Percentiles rank a stretch among this genome's conserved stretches.
Conservation (phyloP, 768 basidiomycete species). For the Chiua virens region DNA sequence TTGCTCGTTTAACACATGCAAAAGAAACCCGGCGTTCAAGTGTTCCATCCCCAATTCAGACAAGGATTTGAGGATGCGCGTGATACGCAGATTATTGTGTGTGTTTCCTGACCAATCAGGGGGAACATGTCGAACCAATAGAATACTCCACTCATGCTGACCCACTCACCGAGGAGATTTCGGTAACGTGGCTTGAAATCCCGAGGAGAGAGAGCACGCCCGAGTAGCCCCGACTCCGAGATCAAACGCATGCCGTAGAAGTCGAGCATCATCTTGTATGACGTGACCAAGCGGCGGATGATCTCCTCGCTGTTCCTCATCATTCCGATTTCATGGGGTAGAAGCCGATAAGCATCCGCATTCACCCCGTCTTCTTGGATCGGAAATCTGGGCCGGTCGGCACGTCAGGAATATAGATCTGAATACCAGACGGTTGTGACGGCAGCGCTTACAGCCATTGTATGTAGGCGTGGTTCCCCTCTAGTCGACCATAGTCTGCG, state of each 20-base stretch:
- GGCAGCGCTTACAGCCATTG: conserved; percentile 68
- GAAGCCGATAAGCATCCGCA: conserved; percentile 62
- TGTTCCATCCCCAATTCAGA: conserved; percentile 69
- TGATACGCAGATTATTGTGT: conserved; percentile 79
- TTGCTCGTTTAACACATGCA: conserved; percentile 70
- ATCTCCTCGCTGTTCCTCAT: conserved; percentile 54
- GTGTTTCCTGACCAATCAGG: conserved; percentile 45
- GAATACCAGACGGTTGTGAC: background rate
- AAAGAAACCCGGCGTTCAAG: conserved; percentile 63
- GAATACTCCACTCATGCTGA: background rate
- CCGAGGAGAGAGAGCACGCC: conserved; percentile 47
- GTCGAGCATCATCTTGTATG: conserved; percentile 74
- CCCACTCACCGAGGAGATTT: conserved; percentile 64
- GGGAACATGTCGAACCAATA: background rate
- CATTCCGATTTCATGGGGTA: conserved; percentile 57
- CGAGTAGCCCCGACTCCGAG: conserved; percentile 56
- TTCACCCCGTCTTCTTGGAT: conserved; percentile 77
- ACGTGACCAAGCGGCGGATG: conserved; percentile 50
- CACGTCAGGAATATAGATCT: background rate
- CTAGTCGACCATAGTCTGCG: conserved; percentile 60
- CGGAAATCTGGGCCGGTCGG: conserved; percentile 51
- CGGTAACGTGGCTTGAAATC: conserved; percentile 55
- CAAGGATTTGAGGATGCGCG: conserved; percentile 73
- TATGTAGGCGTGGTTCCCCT: conserved; percentile 70
- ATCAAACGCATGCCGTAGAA: conserved; percentile 77